phyloP scores from a whole-genome alignment of 169 alveolate genomes.

The Perkinsus olseni region DNA sequence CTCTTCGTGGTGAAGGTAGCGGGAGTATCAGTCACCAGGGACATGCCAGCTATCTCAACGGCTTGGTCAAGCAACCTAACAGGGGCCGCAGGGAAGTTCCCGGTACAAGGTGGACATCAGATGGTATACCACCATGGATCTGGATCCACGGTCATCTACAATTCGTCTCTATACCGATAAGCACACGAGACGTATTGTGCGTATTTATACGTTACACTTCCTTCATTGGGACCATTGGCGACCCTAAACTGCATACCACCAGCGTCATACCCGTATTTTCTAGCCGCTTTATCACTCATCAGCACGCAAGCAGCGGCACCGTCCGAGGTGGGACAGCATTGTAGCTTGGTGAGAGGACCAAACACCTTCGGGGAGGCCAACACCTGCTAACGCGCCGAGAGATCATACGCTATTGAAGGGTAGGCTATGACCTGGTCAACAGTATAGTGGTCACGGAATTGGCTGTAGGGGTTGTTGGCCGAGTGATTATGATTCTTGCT shows the following conservation, averaged over 20 bases:
- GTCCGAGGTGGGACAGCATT: conserved; percentile 65
- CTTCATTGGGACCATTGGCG: too few relatives aligned
- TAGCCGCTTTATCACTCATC: conserved; percentile 23
- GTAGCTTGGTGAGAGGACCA: conserved; percentile 50
- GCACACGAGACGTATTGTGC: too few relatives aligned
- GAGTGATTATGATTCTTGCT: conserved; percentile 55
- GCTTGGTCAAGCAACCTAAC: conserved; percentile 49
- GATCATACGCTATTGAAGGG: background rate
- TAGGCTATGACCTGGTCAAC: background rate
- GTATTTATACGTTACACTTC: too few relatives aligned
- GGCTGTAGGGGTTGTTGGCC: conserved; percentile 57
- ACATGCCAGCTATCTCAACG: conserved; percentile 44
- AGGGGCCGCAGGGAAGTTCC: conserved; percentile 22
- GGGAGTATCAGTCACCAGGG: conserved; percentile 48
- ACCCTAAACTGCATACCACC: too few relatives aligned
- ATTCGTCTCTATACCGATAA: too few relatives aligned
- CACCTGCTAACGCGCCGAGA: conserved; percentile 46
- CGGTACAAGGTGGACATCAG: too few relatives aligned
- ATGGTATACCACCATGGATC: too few relatives aligned
- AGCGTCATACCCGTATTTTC: background rate
- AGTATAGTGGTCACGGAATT: conserved; percentile 47
- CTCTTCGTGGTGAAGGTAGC: conserved; percentile 35
- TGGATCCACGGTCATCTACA: too few relatives aligned
- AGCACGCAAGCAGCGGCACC: conserved; percentile 60
- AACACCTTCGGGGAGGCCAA: conserved; percentile 37